Conservation (phyloP, 495 filamentous ascomycete species). For the Podospora comata region DNA sequence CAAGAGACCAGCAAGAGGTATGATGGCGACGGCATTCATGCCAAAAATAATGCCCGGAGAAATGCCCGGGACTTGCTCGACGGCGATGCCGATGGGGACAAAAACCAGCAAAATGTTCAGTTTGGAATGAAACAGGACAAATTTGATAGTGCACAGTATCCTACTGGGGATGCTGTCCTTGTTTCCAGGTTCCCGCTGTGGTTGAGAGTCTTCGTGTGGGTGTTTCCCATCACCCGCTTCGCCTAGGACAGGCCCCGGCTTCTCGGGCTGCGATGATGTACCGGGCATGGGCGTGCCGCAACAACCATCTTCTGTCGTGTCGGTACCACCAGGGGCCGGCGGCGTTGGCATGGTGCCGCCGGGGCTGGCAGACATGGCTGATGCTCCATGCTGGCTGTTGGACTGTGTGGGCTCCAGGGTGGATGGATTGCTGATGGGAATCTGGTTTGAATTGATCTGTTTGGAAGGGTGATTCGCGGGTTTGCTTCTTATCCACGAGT, state of each 20-base stretch:
- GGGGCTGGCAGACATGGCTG: conserved; percentile 7
- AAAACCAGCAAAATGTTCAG: conserved; percentile 75
- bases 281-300: conserved; percentile 7
- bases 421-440: conserved; percentile 3
- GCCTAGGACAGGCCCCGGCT: conserved; percentile 21
- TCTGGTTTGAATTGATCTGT: conserved; percentile 11
- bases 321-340: neutral
- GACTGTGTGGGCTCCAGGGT: neutral
- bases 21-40: conserved; percentile 81
- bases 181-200: conserved; percentile 1
- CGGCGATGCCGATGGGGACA: conserved; percentile 72
- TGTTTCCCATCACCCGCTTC: conserved; percentile 1
- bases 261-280: conserved; percentile 15
- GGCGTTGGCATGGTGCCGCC: conserved; percentile 3
- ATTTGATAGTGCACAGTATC: conserved; percentile 50
- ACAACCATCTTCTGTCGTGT: conserved; percentile 9
- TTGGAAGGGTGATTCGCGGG: conserved; percentile 13
- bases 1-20: conserved; percentile 75
- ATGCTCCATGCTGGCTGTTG: conserved; percentile 12
- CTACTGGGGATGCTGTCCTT: conserved; percentile 32
- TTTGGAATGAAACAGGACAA: conserved; percentile 62
- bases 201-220: neutral
- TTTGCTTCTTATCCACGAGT: conserved; percentile 2
- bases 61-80: conserved; percentile 44
- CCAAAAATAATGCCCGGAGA: conserved; percentile 58